Evolutionary conservation across 495 filamentous ascomycete species (phyloP), one percentile per base, ranked within the genome.

Genomic region (Lepidopterella palustris): DNA sequence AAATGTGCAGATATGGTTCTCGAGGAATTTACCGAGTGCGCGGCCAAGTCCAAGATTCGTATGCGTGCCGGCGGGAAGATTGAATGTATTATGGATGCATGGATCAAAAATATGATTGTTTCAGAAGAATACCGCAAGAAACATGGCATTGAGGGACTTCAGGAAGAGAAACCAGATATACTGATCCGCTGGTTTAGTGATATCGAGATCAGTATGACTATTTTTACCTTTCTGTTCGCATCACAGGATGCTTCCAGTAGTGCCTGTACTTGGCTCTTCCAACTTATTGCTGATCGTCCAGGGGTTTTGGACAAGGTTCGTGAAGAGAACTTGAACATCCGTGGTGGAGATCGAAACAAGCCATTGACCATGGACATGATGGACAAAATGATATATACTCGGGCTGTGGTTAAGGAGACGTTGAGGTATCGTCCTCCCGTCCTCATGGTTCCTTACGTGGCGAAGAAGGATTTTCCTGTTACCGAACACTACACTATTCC

Each of bases 151-250:
- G 90, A 89, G 52, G 76, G 76, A 47, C 71, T 80, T 87, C 58
- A 82, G 90, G 59, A 73, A 78, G 86, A 88, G 74, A 96, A 95
- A 82, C 92, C 92, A 27, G 73, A 82, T 9, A 85, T 84, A 70
- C 72, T 96, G 21, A 81, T 97, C 49, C 87, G 92, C 66, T 82
- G 87, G 35, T 98, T 98, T 74, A 84, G 82, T 73, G 87, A 98
- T 68, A 89, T 84, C 60, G 93, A 98, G 73, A 96, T 98, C 70
- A 79, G 90, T 55, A 89, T 93, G 79, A 97, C 95, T 10, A 66
- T 98, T 61, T 95, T 97, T 78, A 97, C 93, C 56, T 97, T 98
- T 81, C 80, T 98, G 53, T 98, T 98, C 76, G 93, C 95, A 50
- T 95, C 90, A 28, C 93, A 98, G 76, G 93, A 98, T 72, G 93